Base-by-base conservation (phyloP, 2,329 filamentous ascomycete species). In the Aspergillus niger region DNA sequence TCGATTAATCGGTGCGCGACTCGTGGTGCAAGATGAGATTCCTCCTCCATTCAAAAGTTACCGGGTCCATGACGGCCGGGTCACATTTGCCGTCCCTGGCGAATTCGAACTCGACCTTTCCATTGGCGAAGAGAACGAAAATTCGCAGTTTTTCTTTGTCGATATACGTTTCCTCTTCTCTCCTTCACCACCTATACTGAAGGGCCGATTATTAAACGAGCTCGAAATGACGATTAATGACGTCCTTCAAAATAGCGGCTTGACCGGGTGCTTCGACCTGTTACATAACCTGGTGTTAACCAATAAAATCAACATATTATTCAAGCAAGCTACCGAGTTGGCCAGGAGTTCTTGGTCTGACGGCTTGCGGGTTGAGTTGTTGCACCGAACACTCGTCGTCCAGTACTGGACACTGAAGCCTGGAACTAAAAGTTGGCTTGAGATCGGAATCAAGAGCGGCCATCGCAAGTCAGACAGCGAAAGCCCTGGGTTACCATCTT, bases 21-120 rank as follows among this genome's bases (percentile, higher is more conserved):
- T 99, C n/a, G 92, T 91, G 59, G 80, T 97, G 13, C 86, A 96
- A 61, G 93, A 98, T 67, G 86, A 88, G 63, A 86, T 97, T 49
- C 95, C 95, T 0, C 77, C 81, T n/a, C 84, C 90, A 57, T 91
- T 98, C 73, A 85, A 84, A 68, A 83, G 90, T 62, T 98, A 92
- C 77, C 84, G 82, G 5, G 90, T 99, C 62, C 84, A 85, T 55
- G 90, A 91, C 55, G 95, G 96, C n/a, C 87, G 94, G 52, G 94
- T 91, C 6, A 98, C 92, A 0, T 99, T 99, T 74, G 85, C 81
- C 50, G 90, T 98, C 1, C 80, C 86, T 2, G 86, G 86, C 56
- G 94, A 98, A 74, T 97, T 97, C 69, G 94, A 98, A 74, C 86
- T 98, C 20, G 95, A 98, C 72, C 84, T 99, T 55, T 93, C 92